phyloP scores from a whole-genome alignment of 768 basidiomycete species.

The Agrocybe pediades region DNA sequence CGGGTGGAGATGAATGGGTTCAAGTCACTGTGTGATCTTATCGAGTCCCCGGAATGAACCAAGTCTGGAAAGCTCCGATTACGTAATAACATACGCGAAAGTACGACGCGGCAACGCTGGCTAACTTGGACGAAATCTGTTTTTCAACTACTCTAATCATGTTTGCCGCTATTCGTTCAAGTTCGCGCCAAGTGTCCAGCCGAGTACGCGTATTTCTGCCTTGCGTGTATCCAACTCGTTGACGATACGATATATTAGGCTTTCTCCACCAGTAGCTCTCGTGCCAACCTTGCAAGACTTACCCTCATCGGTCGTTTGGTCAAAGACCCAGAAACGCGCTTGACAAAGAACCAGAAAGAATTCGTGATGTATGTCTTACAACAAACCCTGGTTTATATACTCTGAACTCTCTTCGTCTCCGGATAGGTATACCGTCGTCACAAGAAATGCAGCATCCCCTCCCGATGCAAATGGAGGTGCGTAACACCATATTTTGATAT shows the following conservation, averaged over 20 bases:
- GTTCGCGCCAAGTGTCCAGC: not conserved
- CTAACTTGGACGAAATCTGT: no score
- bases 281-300: constrained; percentile 73
- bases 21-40: not conserved
- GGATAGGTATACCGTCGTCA: constrained; percentile 75
- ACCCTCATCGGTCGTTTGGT: constrained; percentile 75
- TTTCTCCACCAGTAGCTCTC: constrained; percentile 62
- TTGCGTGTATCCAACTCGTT: not conserved
- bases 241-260: constrained; percentile 37
- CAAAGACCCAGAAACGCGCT: constrained; percentile 68
- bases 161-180: not conserved
- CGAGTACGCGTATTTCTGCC: not conserved
- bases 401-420: not conserved
- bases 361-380: constrained; percentile 62
- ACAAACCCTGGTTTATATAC: not conserved
- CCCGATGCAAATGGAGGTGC: constrained; percentile 63
- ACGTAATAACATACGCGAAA: no score
- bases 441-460: constrained; percentile 60
- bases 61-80: no score
- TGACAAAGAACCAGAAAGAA: constrained; percentile 75
- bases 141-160: no score
- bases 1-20: no score
- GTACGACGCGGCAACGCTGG: no score
- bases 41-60: no score
- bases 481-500: constrained; percentile 20